Evolutionary conservation across 768 basidiomycete species (phyloP).

Genomic region (Lentinula boryana): DNA sequence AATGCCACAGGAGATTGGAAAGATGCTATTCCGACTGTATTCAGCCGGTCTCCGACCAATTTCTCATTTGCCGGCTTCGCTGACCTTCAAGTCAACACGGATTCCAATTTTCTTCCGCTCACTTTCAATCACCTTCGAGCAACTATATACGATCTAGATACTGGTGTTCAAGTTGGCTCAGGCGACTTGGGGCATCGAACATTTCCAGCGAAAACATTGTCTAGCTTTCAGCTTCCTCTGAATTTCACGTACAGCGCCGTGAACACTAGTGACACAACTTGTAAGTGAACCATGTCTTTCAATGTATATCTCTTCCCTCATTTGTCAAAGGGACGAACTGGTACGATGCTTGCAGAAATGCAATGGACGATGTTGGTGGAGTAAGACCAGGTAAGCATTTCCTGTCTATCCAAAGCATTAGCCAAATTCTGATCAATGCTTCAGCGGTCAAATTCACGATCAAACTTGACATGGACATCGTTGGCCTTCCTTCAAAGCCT

Average conservation of each 20-base stretch:
- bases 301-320: slow-evolving; percentile 3
- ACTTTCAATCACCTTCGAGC: slow-evolving; percentile 66
- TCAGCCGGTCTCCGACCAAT: slow-evolving; percentile 74
- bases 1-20: slow-evolving; percentile 57
- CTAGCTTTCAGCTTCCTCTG: slow-evolving; percentile 66
- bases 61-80: slow-evolving; percentile 83
- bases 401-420: slow-evolving; percentile 10
- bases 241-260: slow-evolving; percentile 78
- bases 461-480: slow-evolving; percentile 59
- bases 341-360: slow-evolving; percentile 74
- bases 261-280: slow-evolving; percentile 81
- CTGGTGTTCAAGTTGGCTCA: slow-evolving; percentile 55
- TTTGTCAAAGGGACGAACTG: slow-evolving; percentile 55
- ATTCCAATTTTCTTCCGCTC: slow-evolving; percentile 69
- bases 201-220: slow-evolving; percentile 61
- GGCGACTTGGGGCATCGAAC: slow-evolving; percentile 57
- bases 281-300: slow-evolving; percentile 32
- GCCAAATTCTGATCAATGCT: slow-evolving; percentile 6
- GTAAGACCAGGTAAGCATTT: slow-evolving; percentile 48
- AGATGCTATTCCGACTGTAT: slow-evolving; percentile 48
- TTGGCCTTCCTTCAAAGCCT: slow-evolving; percentile 54
- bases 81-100: slow-evolving; percentile 72
- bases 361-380: slow-evolving; percentile 38
- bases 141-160: slow-evolving; percentile 62
- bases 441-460: slow-evolving; percentile 60